Conservation (phyloP, 1,139 yeast genomes). For the Taphrina deformans region DNA sequence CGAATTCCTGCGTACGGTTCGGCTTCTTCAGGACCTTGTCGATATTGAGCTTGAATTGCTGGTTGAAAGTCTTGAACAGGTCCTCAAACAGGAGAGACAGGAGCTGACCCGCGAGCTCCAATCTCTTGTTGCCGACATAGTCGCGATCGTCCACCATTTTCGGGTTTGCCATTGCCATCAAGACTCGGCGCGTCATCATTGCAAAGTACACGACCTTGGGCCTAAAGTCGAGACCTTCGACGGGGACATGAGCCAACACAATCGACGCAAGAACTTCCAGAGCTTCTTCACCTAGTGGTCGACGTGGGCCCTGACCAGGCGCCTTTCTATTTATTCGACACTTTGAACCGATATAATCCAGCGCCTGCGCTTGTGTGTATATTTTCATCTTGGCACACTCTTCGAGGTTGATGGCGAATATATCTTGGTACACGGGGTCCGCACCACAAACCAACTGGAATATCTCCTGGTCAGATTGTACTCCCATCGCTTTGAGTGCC, state of each 20-base stretch:
- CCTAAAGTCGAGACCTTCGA: conserved; percentile 79
- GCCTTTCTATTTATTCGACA: conserved; percentile 53
- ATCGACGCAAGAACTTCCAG: conserved; percentile 96
- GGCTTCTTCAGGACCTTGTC: conserved; percentile 93
- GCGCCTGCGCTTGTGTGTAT: conserved; percentile 90
- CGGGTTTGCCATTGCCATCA: conserved; percentile 94
- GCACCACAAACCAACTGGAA: conserved; percentile 92
- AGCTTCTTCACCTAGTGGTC: conserved; percentile 86
- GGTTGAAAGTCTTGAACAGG: conserved; percentile 90
- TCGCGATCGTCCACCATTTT: conserved; percentile 97
- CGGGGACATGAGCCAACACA: conserved; percentile 90
- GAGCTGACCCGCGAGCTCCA: conserved; percentile 95
- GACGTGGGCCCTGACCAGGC: conserved; percentile 68
- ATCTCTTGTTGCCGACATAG: conserved; percentile 95
- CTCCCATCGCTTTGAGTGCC: conserved; percentile 91
- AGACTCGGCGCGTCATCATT: conserved; percentile 92
- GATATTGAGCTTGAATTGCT: conserved; percentile 88
- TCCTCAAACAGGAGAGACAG: conserved; percentile 94
- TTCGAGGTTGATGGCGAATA: conserved; percentile 89
- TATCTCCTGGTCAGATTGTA: conserved; percentile 87
- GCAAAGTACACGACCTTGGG: conserved; percentile 94
- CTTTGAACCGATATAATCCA: conserved; percentile 87
- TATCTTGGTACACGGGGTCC: conserved; percentile 82
- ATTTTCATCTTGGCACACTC: conserved; percentile 86
- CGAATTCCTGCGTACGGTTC: conserved; percentile 91